These are phyloP conservation scores for Prunus campanulata DNA, from an alignment of 306 rosid genomes.

Conservation along the genomic window DNA sequence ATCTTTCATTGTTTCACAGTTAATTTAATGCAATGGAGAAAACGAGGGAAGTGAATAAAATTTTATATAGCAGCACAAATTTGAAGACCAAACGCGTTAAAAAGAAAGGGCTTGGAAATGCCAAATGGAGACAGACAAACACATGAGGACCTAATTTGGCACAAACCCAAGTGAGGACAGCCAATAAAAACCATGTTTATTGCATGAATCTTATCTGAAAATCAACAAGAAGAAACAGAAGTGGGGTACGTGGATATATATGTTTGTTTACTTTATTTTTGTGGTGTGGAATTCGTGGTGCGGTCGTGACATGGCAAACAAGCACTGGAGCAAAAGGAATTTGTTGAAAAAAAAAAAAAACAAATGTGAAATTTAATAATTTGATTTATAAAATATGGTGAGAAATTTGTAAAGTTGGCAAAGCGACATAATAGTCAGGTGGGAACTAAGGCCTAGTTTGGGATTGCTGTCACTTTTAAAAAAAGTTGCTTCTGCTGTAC, in stretches of 20 bases:
- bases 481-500: too few relatives aligned
- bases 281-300: slow-evolving; percentile 41
- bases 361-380: background rate
- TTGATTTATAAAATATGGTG: background rate
- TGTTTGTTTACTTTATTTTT: background rate
- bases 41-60: slow-evolving; percentile 6
- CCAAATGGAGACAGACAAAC: slow-evolving; percentile 10
- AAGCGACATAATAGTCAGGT: background rate
- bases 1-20: background rate
- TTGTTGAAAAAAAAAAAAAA: background rate
- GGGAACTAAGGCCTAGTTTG: too few relatives aligned
- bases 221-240: background rate
- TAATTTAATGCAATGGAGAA: slow-evolving; percentile 2
- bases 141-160: slow-evolving; percentile 3
- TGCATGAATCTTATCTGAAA: slow-evolving; percentile 14
- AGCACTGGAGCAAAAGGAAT: background rate
- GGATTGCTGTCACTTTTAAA: too few relatives aligned
- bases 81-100: background rate
- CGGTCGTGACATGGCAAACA: background rate
- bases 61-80: background rate
- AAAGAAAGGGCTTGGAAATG: slow-evolving; percentile 2
- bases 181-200: background rate
- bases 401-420: background rate
- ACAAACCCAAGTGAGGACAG: slow-evolving; percentile 27
- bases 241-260: background rate